Evolutionary conservation across 2,329 filamentous ascomycete species (phyloP).

Genomic region (Bipolaris cookei): DNA sequence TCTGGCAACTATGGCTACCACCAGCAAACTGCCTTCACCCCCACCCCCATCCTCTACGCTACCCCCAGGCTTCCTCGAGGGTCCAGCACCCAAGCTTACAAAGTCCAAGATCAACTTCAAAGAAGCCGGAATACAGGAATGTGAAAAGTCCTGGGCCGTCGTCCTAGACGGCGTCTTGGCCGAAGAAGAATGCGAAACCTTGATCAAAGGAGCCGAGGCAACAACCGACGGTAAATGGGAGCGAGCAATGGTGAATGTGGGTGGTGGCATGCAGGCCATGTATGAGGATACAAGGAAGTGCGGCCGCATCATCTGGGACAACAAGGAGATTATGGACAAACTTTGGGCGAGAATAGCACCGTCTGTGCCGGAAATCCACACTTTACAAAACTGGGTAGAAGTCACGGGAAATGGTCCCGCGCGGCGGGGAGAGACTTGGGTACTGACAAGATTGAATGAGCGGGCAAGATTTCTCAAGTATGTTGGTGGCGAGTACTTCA

Average conservation of each 20-base stretch:
- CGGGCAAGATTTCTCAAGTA: constrained; percentile 79
- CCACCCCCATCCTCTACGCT: constrained; percentile 42
- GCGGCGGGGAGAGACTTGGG: constrained; percentile 54
- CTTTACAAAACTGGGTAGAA: constrained; percentile 44
- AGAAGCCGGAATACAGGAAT: constrained; percentile 56
- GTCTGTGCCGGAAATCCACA: constrained; percentile 56
- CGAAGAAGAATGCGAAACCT: constrained; percentile 63
- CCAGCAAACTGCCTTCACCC: not conserved
- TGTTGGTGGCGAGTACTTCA: constrained; percentile 73
- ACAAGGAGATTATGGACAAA: constrained; percentile 64
- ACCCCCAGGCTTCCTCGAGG: constrained; percentile 58
- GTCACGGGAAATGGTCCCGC: constrained; percentile 56
- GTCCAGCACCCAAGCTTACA: constrained; percentile 55
- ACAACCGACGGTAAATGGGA: constrained; percentile 60
- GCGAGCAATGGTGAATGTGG: constrained; percentile 72
- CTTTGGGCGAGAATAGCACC: constrained; percentile 65
- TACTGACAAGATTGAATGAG: constrained; percentile 66
- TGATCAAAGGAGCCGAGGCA: constrained; percentile 42
- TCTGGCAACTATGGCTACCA: constrained; percentile 5
- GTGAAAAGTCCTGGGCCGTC: constrained; percentile 63
- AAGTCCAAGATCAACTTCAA: constrained; percentile 62
- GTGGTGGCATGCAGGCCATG: constrained; percentile 65
- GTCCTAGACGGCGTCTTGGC: constrained; percentile 69
- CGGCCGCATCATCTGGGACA: constrained; percentile 79
- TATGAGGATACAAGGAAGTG: constrained; percentile 68